Evolutionary conservation across 73 alveolate species (phyloP).

Genomic region (Paramecium primaurelia): DNA sequence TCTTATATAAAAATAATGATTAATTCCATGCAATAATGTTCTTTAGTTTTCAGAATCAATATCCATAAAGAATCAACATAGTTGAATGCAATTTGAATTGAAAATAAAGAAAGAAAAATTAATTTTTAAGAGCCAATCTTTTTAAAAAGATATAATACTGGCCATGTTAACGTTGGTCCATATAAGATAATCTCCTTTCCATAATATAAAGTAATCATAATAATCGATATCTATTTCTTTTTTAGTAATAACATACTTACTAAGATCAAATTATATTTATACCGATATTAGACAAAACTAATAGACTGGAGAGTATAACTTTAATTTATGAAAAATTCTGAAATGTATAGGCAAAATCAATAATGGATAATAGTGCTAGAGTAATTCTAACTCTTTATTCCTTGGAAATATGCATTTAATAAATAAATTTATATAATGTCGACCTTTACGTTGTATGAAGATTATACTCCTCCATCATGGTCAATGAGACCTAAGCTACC

Average conservation of each 20-base stretch:
- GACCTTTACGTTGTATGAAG: conserved; percentile 29
- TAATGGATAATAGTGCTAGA: background rate
- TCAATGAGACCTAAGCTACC: background rate
- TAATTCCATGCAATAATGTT: background rate
- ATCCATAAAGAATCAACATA: background rate
- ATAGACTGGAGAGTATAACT: background rate
- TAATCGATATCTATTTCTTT: background rate
- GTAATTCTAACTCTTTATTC: background rate
- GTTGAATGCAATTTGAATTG: background rate
- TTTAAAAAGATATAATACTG: background rate
- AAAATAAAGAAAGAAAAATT: background rate
- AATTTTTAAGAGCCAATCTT: background rate
- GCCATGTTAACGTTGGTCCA: background rate
- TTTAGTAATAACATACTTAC: background rate
- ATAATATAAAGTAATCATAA: background rate
- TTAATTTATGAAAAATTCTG: background rate
- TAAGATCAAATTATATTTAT: background rate
- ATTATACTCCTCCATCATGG: conserved; percentile 39
- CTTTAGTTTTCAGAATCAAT: background rate
- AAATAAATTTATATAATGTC: background rate
- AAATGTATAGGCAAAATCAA: background rate
- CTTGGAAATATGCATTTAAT: background rate
- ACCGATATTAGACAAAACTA: background rate
- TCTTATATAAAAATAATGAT: background rate
- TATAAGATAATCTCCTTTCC: background rate